Percentiles rank a stretch among this genome's conserved stretches.
These are phyloP conservation scores for Leptosphaerulina australis DNA, from an alignment of 2,329 filamentous ascomycete genomes.

Conservation along the genomic window DNA sequence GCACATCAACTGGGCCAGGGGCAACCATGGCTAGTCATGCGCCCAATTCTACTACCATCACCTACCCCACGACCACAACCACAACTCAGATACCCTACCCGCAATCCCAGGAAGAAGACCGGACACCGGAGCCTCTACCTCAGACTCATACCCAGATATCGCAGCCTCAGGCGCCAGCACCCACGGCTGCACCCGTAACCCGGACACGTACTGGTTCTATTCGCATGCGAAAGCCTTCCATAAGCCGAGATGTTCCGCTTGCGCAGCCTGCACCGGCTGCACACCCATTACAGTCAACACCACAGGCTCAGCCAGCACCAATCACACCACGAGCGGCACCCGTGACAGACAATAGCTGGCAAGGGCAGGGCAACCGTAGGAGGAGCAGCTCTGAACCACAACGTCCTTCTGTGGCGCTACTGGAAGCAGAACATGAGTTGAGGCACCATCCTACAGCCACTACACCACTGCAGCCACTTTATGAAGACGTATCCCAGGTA, in stretches of 20 bases:
- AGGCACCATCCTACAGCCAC: constrained; percentile 37
- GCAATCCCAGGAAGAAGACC: neutral
- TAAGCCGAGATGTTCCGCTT: constrained; percentile 7
- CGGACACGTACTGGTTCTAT: constrained; percentile 34
- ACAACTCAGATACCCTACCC: constrained; percentile 24
- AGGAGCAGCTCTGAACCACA: constrained; percentile 45
- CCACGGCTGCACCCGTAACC: constrained; percentile 15
- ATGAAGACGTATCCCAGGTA: constrained; percentile 32
- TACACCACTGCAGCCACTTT: constrained; percentile 40
- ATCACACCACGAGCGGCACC: constrained; percentile 5
- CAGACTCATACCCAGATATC: neutral
- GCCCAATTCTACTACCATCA: constrained; percentile 34
- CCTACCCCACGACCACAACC: constrained; percentile 40
- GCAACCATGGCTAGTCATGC: constrained; percentile 30
- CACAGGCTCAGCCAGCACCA: constrained; percentile 10
- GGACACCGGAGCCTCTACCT: neutral
- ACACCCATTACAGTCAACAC: constrained; percentile 11
- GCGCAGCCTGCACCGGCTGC: constrained; percentile 10
- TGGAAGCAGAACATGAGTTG: constrained; percentile 35
- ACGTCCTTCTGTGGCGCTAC: constrained; percentile 30
- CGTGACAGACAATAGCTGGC: constrained; percentile 20
- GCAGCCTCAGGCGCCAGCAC: constrained; percentile 19
- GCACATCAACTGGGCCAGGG: constrained; percentile 25
- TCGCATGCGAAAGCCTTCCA: constrained; percentile 33
- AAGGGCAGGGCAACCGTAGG: constrained; percentile 32